A percentile compares a stretch with the other conserved stretches of the same genome.
These are phyloP conservation scores for Candida namnaoensis DNA, from an alignment of 805 yeast species.

Conservation along the genomic window DNA sequence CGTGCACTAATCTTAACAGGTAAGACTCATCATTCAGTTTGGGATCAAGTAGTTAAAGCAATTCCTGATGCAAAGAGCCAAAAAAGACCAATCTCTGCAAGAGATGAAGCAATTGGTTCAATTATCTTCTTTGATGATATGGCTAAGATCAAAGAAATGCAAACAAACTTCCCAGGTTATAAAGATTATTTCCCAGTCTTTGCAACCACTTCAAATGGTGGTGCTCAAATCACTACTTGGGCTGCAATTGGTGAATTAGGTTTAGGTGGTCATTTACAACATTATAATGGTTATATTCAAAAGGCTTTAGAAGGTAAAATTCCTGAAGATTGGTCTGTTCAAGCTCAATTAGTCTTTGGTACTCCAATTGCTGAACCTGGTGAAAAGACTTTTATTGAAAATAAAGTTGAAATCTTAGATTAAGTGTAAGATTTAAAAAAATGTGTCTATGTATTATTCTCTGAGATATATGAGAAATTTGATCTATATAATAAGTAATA, in stretches of 20 bases:
- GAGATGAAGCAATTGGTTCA: slow-evolving; percentile 40
- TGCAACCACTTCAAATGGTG: slow-evolving; percentile 38
- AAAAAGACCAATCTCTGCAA: slow-evolving; percentile 32
- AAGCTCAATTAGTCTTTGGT: slow-evolving; percentile 45
- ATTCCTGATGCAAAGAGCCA: slow-evolving; percentile 27
- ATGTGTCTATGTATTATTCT: too few relatives aligned
- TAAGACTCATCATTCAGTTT: slow-evolving; percentile 33
- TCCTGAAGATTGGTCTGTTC: slow-evolving; percentile 35
- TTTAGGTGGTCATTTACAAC: slow-evolving; percentile 44
- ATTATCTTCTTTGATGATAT: slow-evolving; percentile 40
- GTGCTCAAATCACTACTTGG: slow-evolving; percentile 44
- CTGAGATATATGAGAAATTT: too few relatives aligned
- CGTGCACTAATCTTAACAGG: slow-evolving; percentile 41
- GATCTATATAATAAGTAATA: too few relatives aligned
- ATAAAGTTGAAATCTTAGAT: slow-evolving; percentile 28
- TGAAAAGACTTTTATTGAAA: slow-evolving; percentile 33
- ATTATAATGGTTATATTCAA: slow-evolving; percentile 37
- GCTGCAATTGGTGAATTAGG: slow-evolving; percentile 34
- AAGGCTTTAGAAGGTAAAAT: slow-evolving; percentile 30
- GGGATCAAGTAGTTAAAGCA: slow-evolving; percentile 32
- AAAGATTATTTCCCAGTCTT: slow-evolving; percentile 37
- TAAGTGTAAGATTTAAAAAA: too few relatives aligned
- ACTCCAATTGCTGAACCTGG: slow-evolving; percentile 25
- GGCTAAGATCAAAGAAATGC: slow-evolving; percentile 27
- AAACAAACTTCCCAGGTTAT: slow-evolving; percentile 33